Conservation (phyloP, 768 basidiomycete genomes). For the Lentinula boryana region DNA sequence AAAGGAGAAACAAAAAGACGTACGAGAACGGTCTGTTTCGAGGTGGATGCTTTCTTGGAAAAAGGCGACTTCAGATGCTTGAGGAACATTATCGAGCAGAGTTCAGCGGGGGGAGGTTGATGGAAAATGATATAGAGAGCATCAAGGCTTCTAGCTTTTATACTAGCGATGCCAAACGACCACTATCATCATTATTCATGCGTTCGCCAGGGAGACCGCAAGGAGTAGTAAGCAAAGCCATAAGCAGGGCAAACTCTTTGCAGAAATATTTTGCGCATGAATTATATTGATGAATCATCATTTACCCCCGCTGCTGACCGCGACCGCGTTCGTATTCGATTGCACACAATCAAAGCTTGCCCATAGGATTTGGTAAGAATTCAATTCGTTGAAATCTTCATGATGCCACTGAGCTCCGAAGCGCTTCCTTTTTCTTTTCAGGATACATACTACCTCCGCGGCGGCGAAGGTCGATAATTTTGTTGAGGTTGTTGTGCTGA, state of each 20-base stretch:
- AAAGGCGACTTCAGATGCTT: neutral
- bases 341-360: too few relatives aligned
- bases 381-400: too few relatives aligned
- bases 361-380: too few relatives aligned
- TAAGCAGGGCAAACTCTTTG: neutral
- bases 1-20: neutral
- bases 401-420: too few relatives aligned
- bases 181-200: neutral
- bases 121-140: neutral
- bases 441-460: too few relatives aligned
- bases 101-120: neutral
- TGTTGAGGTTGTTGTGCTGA: too few relatives aligned
- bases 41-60: neutral
- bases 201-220: neutral
- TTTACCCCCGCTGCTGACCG: neutral
- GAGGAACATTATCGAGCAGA: neutral
- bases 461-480: too few relatives aligned
- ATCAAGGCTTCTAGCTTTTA: neutral
- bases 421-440: too few relatives aligned
- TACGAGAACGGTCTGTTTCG: neutral
- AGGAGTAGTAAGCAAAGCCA: neutral
- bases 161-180: neutral
- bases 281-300: neutral
- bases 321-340: too few relatives aligned
- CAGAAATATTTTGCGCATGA: neutral